Evolutionary conservation across 164 flowering plant species (phyloP), one percentile per base, ranked within the genome.

Genomic region (grape (Vitis vinifera)): DNA sequence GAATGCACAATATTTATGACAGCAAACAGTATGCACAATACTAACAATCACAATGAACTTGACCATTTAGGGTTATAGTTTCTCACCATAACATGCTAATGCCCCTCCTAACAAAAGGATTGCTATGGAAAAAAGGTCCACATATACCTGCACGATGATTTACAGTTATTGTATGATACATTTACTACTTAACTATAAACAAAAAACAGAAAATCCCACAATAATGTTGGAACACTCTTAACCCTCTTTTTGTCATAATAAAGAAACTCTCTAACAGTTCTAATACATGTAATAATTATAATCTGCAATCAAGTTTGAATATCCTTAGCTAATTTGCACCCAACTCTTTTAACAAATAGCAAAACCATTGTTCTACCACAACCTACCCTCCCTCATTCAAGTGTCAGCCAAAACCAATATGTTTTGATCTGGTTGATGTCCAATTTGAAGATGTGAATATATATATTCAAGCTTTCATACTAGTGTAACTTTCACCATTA

Each of bases 51-150:
- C 63, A 29, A 48, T 12, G 9, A 16, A 19, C 55, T 57, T 57
- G 47, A 56, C 6, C 44, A 23, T 37, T 37, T 3, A 6, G 44
- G 44, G 44, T 6, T 49, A 23, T 53, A 77, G 56, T 59, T 67
- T 31, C 89, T 87, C 75, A 94, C 98, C 98, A 71, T 94, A 94
- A 69, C 82, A 82, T 50, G 91, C 97, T 71, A 92, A 77, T 73
- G 97, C 93, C 65, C 86, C 95, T 71, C 90, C 95, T 67, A 89
- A 55, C 59, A 87, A 29, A 66, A 94, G 84, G 37, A 78, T 78
- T 61, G 79, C 83, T 66, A 80, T 31, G 9, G 98, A 76, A 82
- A 85, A 81, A 57, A 85, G 12, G 76, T 82, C 87, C 55, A 88
- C 84, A 81, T 94, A 94, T 47, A 92, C 90, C 97, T 94, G 97